Conservation (phyloP, 2,329 filamentous ascomycete species). For the Alternaria novae-zelandiae region DNA sequence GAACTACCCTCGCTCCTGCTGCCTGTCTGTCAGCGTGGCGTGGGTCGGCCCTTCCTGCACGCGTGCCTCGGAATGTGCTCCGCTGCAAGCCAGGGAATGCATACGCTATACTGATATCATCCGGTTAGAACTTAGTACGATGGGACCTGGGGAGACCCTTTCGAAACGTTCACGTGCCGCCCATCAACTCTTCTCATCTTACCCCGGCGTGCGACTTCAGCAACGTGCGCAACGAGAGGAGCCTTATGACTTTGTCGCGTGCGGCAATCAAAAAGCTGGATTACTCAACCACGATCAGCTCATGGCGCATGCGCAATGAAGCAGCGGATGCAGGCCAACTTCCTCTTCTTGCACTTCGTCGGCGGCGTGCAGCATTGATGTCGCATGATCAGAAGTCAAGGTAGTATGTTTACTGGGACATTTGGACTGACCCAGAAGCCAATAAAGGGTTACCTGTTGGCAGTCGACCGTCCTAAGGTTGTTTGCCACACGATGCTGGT, state of each 20-base stretch:
- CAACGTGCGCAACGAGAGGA: neutral
- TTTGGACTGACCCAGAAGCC: neutral
- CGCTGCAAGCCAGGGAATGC: neutral
- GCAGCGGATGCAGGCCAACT: neutral
- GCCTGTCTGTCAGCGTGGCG: neutral
- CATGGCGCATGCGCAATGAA: neutral
- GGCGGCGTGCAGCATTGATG: neutral
- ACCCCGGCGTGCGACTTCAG: neutral
- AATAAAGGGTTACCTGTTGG: neutral
- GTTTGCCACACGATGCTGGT: neutral
- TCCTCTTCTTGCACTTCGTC: neutral
- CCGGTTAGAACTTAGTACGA: neutral
- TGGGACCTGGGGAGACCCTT: neutral
- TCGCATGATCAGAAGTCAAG: neutral
- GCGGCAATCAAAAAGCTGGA: neutral
- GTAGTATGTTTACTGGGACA: neutral
- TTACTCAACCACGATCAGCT: neutral
- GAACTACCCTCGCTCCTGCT: neutral
- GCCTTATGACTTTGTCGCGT: neutral
- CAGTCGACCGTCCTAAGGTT: neutral
- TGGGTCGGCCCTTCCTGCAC: slow-evolving; percentile 1
- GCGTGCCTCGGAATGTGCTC: neutral
- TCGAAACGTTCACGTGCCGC: neutral
- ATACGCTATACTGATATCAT: neutral
- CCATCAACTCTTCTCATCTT: neutral